Base-by-base conservation (phyloP, 1,139 yeast genomes). In the Geotrichum phurueaensis region DNA sequence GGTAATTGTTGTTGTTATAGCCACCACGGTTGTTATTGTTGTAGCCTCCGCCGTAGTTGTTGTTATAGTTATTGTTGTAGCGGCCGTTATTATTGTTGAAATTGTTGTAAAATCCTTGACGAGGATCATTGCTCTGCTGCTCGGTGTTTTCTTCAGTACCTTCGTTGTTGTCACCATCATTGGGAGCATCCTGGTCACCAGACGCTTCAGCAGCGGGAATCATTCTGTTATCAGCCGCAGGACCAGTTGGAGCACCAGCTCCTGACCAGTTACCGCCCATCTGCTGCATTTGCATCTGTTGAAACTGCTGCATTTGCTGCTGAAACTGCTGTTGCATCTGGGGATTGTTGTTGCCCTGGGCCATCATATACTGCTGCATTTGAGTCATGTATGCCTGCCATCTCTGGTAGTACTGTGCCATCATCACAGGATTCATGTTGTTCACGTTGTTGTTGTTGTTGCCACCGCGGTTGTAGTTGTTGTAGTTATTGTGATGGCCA, bases 381-480 rank as follows among this genome's bases (percentile, higher is more conserved):
- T 72, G 74, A 48, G 69, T 65, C 75, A 72, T 71, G 71, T 87
- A 89, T 67, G 86, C 89, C 74, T 86, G 92, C 90, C 89, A 85
- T 71, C 86, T 82, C 73, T 85, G 90, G 84, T 91, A 88, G 73
- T 91, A 92, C 69, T 89, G 96, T 59, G 86, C 85, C 89, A 89
- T 86, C 82, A 87, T 85, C 65, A 88, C 89, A 4, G 95, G 94
- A 49, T 87, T 83, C 82, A 86, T 85, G 59, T 85, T 87, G 51
- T 58, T 53, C 62, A 56, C 57, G 45, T 51, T 48, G 23, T 59
- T 60, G 45, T 51, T 48, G 23, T 59, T 54, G 27, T 57, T 57
- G 43, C 63, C 63, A 55, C 64, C 62, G 52, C 61, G 65, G 51
- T 60, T 52, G 49, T 56, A 54, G 39, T 57, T 55, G 23, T 56